Evolutionary conservation across 1,284 basidiomycete species (phyloP).

Genomic region (Puccinia hordei): DNA sequence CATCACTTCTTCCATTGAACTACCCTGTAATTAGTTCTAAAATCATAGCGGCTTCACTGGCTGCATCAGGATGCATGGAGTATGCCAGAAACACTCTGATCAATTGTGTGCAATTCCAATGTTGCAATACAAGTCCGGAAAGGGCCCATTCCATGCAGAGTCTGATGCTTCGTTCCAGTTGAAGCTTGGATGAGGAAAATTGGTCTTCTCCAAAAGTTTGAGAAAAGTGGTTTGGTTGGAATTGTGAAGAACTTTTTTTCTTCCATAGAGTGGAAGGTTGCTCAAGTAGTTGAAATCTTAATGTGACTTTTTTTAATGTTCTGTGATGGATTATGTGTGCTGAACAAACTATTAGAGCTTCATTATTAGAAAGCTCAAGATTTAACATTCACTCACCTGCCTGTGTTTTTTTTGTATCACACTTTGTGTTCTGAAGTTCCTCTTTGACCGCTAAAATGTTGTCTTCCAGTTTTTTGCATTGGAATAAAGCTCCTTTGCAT

Average conservation of each 20-base stretch:
- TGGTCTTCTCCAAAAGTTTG: neutral
- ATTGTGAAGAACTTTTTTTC: neutral
- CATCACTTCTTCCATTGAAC: neutral
- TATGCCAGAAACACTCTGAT: neutral
- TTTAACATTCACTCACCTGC: too few relatives aligned
- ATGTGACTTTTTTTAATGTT: too few relatives aligned
- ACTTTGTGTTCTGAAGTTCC: too few relatives aligned
- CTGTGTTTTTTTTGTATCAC: too few relatives aligned
- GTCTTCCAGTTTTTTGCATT: too few relatives aligned
- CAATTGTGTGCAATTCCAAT: neutral
- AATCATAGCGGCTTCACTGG: neutral
- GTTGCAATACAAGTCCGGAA: neutral
- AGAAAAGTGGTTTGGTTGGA: neutral
- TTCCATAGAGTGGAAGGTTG: neutral
- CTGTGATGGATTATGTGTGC: too few relatives aligned
- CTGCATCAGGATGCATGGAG: neutral
- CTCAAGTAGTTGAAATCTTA: too few relatives aligned
- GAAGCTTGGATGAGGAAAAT: slow-evolving; percentile 4
- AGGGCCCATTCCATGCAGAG: neutral
- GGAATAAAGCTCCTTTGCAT: too few relatives aligned
- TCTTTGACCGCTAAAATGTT: too few relatives aligned
- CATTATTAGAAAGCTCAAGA: too few relatives aligned
- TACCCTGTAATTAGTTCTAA: neutral
- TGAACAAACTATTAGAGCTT: too few relatives aligned
- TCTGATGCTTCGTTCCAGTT: neutral